Conservation (phyloP, 2,329 filamentous ascomycete species). For the Parasarocladium wereldwijsianum region DNA sequence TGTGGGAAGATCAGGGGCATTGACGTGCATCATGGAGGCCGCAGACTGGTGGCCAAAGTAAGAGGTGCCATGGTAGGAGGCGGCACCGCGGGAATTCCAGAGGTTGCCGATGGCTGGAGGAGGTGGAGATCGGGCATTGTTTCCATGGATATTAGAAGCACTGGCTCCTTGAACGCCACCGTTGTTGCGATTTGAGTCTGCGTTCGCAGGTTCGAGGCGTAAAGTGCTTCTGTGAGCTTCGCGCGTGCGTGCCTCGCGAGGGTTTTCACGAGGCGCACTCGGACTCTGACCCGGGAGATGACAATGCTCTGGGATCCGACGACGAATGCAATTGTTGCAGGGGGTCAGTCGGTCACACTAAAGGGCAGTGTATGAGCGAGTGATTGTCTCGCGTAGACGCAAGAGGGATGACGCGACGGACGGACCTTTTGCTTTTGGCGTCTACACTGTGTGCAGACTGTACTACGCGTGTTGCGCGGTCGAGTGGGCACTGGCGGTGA, state of each 20-base stretch:
- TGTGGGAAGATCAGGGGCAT: constrained; percentile 10
- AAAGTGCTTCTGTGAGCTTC: no score
- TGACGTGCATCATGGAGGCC: constrained; percentile 16
- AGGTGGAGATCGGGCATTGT: not conserved
- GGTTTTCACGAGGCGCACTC: not conserved
- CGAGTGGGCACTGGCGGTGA: no score
- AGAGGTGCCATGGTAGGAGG: constrained; percentile 16
- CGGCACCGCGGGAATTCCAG: constrained; percentile 15
- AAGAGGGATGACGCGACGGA: not conserved
- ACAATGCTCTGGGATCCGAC: constrained; percentile 1
- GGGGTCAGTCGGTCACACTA: constrained; percentile 2
- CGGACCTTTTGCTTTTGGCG: constrained; percentile 2
- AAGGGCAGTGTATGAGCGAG: not conserved
- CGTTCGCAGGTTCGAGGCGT: not conserved
- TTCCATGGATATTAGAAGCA: not conserved
- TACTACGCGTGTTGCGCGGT: constrained; percentile 2
- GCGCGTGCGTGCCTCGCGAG: not conserved
- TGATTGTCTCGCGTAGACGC: not conserved
- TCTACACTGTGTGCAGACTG: constrained; percentile 2
- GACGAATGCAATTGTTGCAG: constrained; percentile 1
- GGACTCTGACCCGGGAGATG: not conserved
- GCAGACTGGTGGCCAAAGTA: constrained; percentile 19
- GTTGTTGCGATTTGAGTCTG: no score
- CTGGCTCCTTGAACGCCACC: not conserved
- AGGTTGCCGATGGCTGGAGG: constrained; percentile 11